These are phyloP conservation scores for Cordyceps cicadae DNA, from an alignment of 2,329 filamentous ascomycete genomes.

Conservation along the genomic window DNA sequence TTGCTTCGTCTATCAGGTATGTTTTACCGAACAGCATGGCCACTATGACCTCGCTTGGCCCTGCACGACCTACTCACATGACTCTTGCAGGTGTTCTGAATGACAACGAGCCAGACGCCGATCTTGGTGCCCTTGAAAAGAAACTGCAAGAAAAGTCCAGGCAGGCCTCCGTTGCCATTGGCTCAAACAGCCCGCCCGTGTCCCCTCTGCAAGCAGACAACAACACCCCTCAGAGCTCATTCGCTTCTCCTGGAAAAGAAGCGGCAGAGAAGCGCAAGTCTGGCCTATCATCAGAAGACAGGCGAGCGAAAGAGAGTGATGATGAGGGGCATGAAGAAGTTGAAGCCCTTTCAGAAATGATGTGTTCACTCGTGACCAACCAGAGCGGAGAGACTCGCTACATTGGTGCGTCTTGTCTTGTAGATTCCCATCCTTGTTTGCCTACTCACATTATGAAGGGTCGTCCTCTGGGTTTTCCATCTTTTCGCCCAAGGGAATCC, in stretches of 20 bases:
- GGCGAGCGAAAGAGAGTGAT: constrained; percentile 17
- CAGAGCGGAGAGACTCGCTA: constrained; percentile 91
- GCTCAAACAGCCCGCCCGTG: constrained; percentile 35
- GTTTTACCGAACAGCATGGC: constrained; percentile 11
- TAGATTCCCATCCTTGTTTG: not conserved
- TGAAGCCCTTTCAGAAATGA: constrained; percentile 89
- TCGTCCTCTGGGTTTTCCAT: constrained; percentile 98
- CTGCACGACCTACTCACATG: not conserved
- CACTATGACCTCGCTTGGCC: not conserved
- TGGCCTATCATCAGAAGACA: constrained; percentile 15
- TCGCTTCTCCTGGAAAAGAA: constrained; percentile 43
- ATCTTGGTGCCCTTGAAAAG: constrained; percentile 81
- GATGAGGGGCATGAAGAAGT: constrained; percentile 46
- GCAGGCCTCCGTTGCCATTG: constrained; percentile 37
- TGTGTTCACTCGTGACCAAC: constrained; percentile 96
- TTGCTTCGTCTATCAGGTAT: constrained; percentile 72
- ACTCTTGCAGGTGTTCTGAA: constrained; percentile 56
- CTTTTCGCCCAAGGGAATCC: constrained; percentile 94
- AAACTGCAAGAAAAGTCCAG: constrained; percentile 54
- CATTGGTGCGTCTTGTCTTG: constrained; percentile 55
- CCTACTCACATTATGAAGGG: constrained; percentile 42
- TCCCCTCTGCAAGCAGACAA: constrained; percentile 43
- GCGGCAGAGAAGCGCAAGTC: constrained; percentile 24
- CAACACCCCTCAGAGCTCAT: constrained; percentile 41
- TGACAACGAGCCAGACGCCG: constrained; percentile 79